Evolutionary conservation across 2,329 filamentous ascomycete genomes (phyloP).

Genomic region (Alternaria ventricosa): DNA sequence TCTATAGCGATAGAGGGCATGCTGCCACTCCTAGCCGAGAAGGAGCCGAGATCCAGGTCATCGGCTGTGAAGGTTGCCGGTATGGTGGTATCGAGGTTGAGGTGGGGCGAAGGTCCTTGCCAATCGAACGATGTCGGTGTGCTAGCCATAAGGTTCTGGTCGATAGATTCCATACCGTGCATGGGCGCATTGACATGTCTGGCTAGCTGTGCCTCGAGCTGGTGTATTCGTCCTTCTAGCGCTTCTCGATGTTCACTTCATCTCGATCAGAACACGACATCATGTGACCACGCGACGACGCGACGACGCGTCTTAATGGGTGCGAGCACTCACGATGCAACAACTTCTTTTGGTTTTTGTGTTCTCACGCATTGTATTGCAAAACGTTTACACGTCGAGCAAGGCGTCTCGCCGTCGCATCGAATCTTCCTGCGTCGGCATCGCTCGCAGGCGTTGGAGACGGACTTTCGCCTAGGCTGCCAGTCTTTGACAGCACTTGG

Average conservation of each 20-base stretch:
- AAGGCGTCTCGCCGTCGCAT: conserved; percentile 47
- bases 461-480: conserved; percentile 46
- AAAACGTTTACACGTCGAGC: conserved; percentile 47
- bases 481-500: conserved; percentile 43
- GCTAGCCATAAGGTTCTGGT: conserved; percentile 35
- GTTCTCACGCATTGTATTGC: conserved; percentile 45
- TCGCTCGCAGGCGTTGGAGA: conserved; percentile 48
- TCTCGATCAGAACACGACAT: conserved; percentile 19
- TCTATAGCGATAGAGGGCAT: conserved; percentile 47
- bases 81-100: conserved; percentile 39
- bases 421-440: conserved; percentile 47
- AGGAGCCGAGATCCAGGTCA: conserved; percentile 31
- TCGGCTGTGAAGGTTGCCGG: conserved; percentile 30
- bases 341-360: conserved; percentile 45
- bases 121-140: conserved; percentile 38
- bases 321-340: conserved; percentile 42
- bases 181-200: conserved; percentile 45
- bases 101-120: conserved; percentile 34
- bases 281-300: conserved; percentile 31
- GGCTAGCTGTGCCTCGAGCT: conserved; percentile 45
- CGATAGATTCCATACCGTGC: conserved; percentile 46
- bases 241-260: conserved; percentile 46
- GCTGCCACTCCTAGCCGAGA: conserved; percentile 33
- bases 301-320: conserved; percentile 6
- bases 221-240: conserved; percentile 47